phyloP scores from a whole-genome alignment of 2,329 filamentous ascomycete species.

The Aureobasidium vineae region DNA sequence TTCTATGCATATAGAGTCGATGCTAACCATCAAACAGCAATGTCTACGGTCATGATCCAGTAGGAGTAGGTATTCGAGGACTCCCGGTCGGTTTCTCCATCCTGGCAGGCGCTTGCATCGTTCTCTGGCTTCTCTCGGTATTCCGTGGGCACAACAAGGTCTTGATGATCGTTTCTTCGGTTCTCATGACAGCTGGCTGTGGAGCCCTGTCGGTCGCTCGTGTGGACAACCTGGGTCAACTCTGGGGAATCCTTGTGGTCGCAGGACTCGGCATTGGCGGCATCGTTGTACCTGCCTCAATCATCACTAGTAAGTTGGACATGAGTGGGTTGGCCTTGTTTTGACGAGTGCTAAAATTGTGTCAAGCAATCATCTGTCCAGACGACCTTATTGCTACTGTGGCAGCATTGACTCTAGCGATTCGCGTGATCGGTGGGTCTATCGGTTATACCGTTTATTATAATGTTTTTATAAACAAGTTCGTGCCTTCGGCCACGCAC shows the following conservation, averaged over 20 bases:
- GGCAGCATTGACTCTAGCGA: conserved; percentile 65
- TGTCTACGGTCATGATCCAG: conserved; percentile 63
- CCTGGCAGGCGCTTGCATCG: conserved; percentile 59
- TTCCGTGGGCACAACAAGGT: conserved; percentile 59
- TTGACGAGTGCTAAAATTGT: background rate
- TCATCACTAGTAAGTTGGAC: conserved; percentile 49
- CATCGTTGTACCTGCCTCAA: conserved; percentile 65
- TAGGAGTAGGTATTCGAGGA: conserved; percentile 63
- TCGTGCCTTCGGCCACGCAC: conserved; percentile 46
- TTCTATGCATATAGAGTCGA: background rate
- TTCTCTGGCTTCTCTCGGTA: conserved; percentile 57
- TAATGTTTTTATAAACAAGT: conserved; percentile 54
- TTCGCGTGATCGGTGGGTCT: conserved; percentile 65
- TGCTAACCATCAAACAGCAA: conserved; percentile 41
- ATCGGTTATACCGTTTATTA: conserved; percentile 53
- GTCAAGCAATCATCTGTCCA: conserved; percentile 60
- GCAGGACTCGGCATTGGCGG: conserved; percentile 65
- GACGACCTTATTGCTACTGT: conserved; percentile 69
- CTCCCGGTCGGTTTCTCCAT: conserved; percentile 65
- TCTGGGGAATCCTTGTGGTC: conserved; percentile 60
- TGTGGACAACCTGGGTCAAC: conserved; percentile 40
- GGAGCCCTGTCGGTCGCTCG: conserved; percentile 37
- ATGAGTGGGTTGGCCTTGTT: background rate
- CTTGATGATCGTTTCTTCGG: conserved; percentile 59
- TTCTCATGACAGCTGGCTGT: conserved; percentile 62